These are phyloP conservation scores for Eucalyptus curtisii DNA, from an alignment of 345 rosid genomes.

Conservation along the genomic window DNA sequence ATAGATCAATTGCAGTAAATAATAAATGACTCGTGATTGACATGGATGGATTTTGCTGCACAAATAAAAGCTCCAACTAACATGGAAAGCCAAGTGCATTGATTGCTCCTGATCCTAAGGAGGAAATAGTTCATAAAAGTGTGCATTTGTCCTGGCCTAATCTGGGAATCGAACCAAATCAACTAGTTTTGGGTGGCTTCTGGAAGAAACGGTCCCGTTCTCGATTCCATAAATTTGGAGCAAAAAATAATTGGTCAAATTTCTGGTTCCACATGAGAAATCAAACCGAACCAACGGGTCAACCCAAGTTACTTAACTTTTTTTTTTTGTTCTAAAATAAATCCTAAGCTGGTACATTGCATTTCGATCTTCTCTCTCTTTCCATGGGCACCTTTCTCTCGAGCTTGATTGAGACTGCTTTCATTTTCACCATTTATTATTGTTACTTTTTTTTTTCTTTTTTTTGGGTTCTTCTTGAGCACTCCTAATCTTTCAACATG, in stretches of 20 bases:
- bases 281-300: no score
- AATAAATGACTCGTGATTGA: background rate
- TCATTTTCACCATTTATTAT: background rate
- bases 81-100: background rate
- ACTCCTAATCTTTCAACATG: no score
- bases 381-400: background rate
- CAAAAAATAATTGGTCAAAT: background rate
- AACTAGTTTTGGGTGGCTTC: background rate
- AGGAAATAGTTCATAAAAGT: background rate
- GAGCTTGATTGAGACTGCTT: background rate
- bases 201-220: background rate
- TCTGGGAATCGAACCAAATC: accelerated
- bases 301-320: no score
- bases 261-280: background rate
- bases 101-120: background rate
- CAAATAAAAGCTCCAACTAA: background rate
- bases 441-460: no score
- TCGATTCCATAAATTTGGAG: background rate
- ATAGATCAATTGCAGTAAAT: background rate
- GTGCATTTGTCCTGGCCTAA: background rate
- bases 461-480: no score
- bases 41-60: background rate
- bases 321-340: background rate
- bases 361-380: background rate
- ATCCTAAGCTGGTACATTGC: background rate